Evolutionary conservation across 352 stramenopile species (phyloP).

Genomic region (Phytophthora niederhauseri): DNA sequence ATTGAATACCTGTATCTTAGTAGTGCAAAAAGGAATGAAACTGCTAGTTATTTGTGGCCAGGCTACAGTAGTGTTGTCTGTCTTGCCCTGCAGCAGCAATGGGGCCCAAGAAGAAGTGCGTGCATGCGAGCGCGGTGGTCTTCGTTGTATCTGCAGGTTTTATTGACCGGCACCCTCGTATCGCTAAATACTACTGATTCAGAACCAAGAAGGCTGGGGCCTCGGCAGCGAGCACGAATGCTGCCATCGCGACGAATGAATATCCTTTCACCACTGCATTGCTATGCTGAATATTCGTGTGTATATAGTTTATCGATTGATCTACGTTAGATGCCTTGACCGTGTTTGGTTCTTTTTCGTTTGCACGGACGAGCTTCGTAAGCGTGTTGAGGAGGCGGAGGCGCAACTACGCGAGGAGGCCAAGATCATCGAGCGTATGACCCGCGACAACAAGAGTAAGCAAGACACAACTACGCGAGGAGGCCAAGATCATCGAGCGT

Average conservation of each 20-base stretch:
- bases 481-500: slow-evolving; percentile 78
- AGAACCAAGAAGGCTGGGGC: slow-evolving; percentile 37
- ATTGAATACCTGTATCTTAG: not conserved
- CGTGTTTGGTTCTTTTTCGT: slow-evolving; percentile 6
- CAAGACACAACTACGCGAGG: slow-evolving; percentile 76
- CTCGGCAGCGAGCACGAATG: slow-evolving; percentile 37
- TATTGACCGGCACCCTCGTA: not conserved
- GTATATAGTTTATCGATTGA: slow-evolving; percentile 4
- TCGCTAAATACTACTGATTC: not conserved
- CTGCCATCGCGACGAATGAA: slow-evolving; percentile 74
- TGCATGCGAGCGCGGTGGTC: slow-evolving; percentile 2
- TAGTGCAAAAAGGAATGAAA: slow-evolving; percentile 3
- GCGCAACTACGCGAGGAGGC: slow-evolving; percentile 76
- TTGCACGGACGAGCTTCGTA: slow-evolving; percentile 68
- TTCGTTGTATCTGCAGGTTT: not conserved
- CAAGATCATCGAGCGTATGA: slow-evolving; percentile 78
- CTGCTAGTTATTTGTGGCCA: slow-evolving; percentile 16
- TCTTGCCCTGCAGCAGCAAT: slow-evolving; percentile 21
- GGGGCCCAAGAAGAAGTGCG: slow-evolving; percentile 55
- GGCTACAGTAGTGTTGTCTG: not conserved
- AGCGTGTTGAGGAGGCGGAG: slow-evolving; percentile 73
- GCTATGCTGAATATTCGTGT: not conserved
- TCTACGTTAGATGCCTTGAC: slow-evolving; percentile 33
- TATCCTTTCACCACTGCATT: slow-evolving; percentile 47
- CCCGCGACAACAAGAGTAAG: slow-evolving; percentile 72